phyloP scores from a whole-genome alignment of 208 protist genomes.

The Trypanosoma caninum region DNA sequence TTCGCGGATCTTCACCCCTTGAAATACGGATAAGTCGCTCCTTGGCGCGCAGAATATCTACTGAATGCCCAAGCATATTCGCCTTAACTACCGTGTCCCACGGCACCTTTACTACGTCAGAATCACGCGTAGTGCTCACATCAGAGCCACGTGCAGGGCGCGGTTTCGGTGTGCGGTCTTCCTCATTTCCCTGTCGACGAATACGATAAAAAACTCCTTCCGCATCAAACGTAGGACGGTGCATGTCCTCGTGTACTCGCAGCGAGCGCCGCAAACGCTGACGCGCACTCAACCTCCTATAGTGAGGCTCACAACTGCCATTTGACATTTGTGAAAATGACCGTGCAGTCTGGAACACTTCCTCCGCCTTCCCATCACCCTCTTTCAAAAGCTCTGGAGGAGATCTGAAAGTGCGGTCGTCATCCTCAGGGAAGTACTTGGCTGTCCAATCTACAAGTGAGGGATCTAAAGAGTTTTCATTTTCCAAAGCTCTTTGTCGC shows the following conservation, averaged over 20 bases:
- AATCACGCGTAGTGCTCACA: conserved; percentile 10
- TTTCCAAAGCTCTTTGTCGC: conserved; percentile 70
- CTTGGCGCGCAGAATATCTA: conserved; percentile 75
- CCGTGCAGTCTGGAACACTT: background rate
- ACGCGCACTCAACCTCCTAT: conserved; percentile 33
- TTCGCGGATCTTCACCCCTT: conserved; percentile 79
- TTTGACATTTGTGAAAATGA: background rate
- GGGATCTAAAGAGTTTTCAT: conserved; percentile 67
- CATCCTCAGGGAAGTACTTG: conserved; percentile 87
- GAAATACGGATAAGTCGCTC: conserved; percentile 82
- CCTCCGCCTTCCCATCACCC: conserved; percentile 1
- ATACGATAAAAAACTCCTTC: conserved; percentile 87
- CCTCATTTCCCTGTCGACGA: conserved; percentile 43
- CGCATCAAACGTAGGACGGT: conserved; percentile 81
- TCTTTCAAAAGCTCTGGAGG: conserved; percentile 48
- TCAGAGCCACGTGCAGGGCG: conserved; percentile 64
- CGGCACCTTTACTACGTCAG: conserved; percentile 77
- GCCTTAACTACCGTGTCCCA: conserved; percentile 77
- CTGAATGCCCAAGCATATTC: conserved; percentile 57
- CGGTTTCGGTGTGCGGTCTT: conserved; percentile 56
- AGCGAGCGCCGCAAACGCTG: conserved; percentile 66
- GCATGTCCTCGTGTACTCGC: conserved; percentile 66
- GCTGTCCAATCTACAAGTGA: conserved; percentile 90
- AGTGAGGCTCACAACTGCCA: background rate
- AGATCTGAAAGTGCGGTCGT: conserved; percentile 52